Evolutionary conservation across 208 protist genomes (phyloP), one percentile per base, ranked within the genome.

Genomic region (Acanthamoeba royreba): DNA sequence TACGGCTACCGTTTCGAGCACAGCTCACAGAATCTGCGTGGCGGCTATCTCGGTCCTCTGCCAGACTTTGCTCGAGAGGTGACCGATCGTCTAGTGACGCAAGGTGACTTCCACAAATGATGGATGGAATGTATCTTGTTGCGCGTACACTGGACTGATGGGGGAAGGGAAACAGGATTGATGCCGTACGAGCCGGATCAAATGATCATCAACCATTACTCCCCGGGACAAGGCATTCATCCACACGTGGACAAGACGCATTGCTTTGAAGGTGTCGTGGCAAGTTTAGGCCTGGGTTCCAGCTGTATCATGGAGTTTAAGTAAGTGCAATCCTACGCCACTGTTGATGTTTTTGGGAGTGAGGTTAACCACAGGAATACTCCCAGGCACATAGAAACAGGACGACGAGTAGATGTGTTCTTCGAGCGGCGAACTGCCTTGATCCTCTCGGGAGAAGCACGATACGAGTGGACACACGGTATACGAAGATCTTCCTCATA

Each of bases 121-220:
- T n/a, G n/a, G n/a, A n/a, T n/a, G n/a, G n/a, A n/a, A n/a, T n/a
- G n/a, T n/a, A n/a, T n/a, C n/a, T n/a, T n/a, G n/a, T n/a, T n/a
- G n/a, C n/a, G n/a, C 53, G n/a, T n/a, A n/a, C n/a, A n/a, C n/a
- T n/a, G n/a, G n/a, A n/a, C n/a, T n/a, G n/a, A n/a, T n/a, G n/a
- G n/a, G n/a, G n/a, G n/a, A n/a, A n/a, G n/a, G n/a, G n/a, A n/a
- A n/a, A 13, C 58, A 69, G 58, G 58, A 13, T 42, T 55, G 45
- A 53, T 85, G 47, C 89, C 89, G 13, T 93, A 58, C 42, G 74
- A 88, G 38, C 89, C 89, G 17, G 74, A 93, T 63, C 89, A 93
- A 35, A 66, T 93, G 46, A 93, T 93, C 42, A 87, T 93, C 74
- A 93, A 93, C 55, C 46, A 93, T 22, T 93, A 93, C 63, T 4